These are phyloP conservation scores for Acidiella bohemica DNA, from an alignment of 495 filamentous ascomycete species.

Conservation along the genomic window DNA sequence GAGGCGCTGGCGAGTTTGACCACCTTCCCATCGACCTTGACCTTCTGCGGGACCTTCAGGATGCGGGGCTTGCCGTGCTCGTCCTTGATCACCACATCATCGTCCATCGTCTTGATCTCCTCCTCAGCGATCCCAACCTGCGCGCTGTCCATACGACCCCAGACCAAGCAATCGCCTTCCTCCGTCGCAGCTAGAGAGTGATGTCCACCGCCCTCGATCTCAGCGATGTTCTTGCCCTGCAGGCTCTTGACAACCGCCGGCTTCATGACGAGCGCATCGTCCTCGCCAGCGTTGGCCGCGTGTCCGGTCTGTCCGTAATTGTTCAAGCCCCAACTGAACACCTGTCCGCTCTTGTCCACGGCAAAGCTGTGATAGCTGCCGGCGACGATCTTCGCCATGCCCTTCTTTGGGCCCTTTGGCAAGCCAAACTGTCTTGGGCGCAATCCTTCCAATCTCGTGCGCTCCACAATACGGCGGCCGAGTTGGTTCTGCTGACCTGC, in stretches of 20 bases:
- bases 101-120: constrained; percentile 32
- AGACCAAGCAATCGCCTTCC: constrained; percentile 49
- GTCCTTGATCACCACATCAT: constrained; percentile 43
- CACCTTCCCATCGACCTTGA: constrained; percentile 23
- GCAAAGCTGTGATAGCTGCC: constrained; percentile 69
- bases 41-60: constrained; percentile 37
- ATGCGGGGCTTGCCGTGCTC: constrained; percentile 40
- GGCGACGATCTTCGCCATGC: constrained; percentile 41
- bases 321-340: constrained; percentile 81
- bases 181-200: constrained; percentile 51
- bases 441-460: constrained; percentile 46
- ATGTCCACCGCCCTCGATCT: constrained; percentile 53
- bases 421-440: constrained; percentile 57
- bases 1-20: constrained; percentile 32
- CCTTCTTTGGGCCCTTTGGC: constrained; percentile 34
- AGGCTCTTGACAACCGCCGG: constrained; percentile 48
- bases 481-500: constrained; percentile 62
- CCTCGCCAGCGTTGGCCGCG: constrained; percentile 51
- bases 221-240: constrained; percentile 34
- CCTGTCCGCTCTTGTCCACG: constrained; percentile 52
- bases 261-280: constrained; percentile 42
- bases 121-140: constrained; percentile 45
- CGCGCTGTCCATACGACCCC: constrained; percentile 54
- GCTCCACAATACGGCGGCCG: constrained; percentile 52
- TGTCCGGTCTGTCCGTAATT: constrained; percentile 73